These are phyloP conservation scores for Chrysosporium keratinophilum DNA, from an alignment of 2,329 filamentous ascomycete species.

Conservation along the genomic window DNA sequence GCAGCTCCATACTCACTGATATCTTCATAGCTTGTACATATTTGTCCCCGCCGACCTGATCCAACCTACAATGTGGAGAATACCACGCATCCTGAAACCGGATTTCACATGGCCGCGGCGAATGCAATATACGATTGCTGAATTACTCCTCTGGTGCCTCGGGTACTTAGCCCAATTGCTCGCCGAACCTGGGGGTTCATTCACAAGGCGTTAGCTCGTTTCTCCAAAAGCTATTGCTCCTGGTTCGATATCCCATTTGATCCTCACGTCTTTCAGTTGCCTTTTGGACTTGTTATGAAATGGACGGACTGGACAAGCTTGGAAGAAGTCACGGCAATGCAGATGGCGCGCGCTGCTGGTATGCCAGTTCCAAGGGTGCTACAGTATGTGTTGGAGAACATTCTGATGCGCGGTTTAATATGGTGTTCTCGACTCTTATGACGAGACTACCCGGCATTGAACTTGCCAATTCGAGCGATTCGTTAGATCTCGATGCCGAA, in stretches of 20 bases:
- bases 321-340: conserved; percentile 29
- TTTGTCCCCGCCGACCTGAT: no score
- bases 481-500: conserved; percentile 23
- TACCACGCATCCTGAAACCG: conserved; percentile 19
- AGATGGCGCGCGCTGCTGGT: conserved; percentile 28
- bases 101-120: conserved; percentile 24
- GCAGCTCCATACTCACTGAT: no score
- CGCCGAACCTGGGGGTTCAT: conserved; percentile 23
- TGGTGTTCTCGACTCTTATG: conserved; percentile 33
- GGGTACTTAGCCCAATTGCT: conserved; percentile 14
- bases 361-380: conserved; percentile 23
- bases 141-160: conserved; percentile 21
- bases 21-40: no score
- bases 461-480: conserved; percentile 24
- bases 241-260: conserved; percentile 22
- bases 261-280: conserved; percentile 24
- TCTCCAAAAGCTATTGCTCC: conserved; percentile 27
- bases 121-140: conserved; percentile 16
- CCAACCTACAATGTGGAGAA: neutral
- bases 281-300: conserved; percentile 34
- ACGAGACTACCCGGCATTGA: conserved; percentile 30
- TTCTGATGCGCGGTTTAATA: conserved; percentile 14
- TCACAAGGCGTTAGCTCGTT: conserved; percentile 22
- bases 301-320: conserved; percentile 30
- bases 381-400: conserved; percentile 27